Evolutionary conservation across 441 rosid genomes (phyloP).

Genomic region (Gossypium gossypioides): DNA sequence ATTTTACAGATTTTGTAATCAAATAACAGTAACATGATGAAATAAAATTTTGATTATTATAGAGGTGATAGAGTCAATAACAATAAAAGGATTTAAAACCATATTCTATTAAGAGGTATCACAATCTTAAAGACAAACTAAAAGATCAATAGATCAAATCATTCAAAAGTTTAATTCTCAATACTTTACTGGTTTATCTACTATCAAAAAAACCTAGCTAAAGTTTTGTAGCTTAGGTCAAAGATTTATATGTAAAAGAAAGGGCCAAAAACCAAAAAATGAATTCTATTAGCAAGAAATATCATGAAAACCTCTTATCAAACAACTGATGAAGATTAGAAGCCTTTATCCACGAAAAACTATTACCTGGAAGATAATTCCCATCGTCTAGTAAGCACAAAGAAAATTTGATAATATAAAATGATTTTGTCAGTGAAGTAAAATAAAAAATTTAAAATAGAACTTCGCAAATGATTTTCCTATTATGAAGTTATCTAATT

Average conservation of each 20-base stretch:
- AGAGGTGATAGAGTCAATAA: not conserved
- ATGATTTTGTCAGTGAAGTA: not conserved
- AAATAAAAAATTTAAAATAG: not conserved
- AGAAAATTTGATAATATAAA: not conserved
- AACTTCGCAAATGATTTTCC: not conserved
- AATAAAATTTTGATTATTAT: not conserved
- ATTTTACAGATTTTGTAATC: not conserved
- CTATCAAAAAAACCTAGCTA: not conserved
- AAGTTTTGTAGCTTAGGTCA: not conserved
- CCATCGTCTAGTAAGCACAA: not conserved
- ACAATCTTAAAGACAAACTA: not conserved
- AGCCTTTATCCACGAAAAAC: not conserved
- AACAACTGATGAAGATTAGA: not conserved
- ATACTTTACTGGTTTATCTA: not conserved
- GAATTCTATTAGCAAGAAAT: not conserved
- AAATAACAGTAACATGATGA: not conserved
- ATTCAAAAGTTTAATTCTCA: not conserved
- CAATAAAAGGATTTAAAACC: not conserved
- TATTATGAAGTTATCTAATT: not conserved
- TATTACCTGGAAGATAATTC: not conserved
- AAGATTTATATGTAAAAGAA: not conserved
- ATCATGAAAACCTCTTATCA: not conserved
- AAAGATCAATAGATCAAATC: constrained; percentile 5
- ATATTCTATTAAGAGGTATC: not conserved
- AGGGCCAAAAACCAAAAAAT: not conserved